These are phyloP conservation scores for Tetradesmus lagerheimii DNA, from an alignment of 139 green algal species.

Conservation along the genomic window DNA sequence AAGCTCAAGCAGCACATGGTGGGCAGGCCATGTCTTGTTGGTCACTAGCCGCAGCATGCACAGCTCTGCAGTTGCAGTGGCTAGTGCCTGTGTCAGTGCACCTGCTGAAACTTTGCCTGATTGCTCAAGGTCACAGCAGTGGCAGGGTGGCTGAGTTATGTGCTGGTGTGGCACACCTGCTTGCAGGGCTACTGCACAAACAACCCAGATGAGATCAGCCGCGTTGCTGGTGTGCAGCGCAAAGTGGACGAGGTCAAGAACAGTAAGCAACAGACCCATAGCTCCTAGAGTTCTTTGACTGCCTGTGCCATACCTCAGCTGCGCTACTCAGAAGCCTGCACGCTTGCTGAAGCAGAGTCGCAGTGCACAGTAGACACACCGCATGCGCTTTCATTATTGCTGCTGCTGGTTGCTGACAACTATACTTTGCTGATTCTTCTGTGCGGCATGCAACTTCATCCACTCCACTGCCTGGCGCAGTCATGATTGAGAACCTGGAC, in stretches of 20 bases:
- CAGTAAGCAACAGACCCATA: conserved; percentile 11
- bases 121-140: not conserved
- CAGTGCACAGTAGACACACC: not conserved
- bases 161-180: not conserved
- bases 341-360: not conserved
- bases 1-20: conserved; percentile 91
- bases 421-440: not conserved
- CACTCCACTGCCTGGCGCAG: not conserved
- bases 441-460: not conserved
- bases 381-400: not conserved
- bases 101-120: not conserved
- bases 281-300: too few species aligned
- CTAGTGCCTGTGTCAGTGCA: not conserved
- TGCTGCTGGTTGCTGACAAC: not conserved
- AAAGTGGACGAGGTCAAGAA: conserved; percentile 90
- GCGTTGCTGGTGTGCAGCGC: conserved; percentile 90
- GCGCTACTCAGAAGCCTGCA: not conserved
- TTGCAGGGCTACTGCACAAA: conserved; percentile 87
- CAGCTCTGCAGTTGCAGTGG: not conserved
- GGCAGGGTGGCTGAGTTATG: not conserved
- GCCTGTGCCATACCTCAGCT: too few species aligned
- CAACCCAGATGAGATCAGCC: conserved; percentile 95
- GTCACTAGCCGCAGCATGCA: not conserved
- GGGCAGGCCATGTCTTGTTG: too few species aligned
- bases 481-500: conserved; percentile 96